Evolutionary conservation across 805 yeast genomes (phyloP), one percentile per base, ranked within the genome.

Genomic region (Kockiozyma suomiensis): DNA sequence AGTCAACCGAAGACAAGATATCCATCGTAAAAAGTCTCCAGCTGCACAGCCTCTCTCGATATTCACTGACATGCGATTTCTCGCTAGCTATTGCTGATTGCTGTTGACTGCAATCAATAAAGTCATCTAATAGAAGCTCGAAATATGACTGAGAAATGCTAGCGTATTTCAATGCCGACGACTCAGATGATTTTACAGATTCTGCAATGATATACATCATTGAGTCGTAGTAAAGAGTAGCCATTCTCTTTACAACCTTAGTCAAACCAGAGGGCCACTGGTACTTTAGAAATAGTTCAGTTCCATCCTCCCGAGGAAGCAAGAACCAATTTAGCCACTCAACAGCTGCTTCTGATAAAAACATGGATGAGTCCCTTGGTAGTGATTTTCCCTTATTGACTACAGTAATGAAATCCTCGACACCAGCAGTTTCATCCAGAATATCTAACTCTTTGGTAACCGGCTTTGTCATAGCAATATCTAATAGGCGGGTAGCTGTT

Each of bases 111-210:
- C 48, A 37, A 17, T 50, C 61, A 17, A 64, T 50, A 38, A 42
- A 63, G 37, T 62, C 66, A 45, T 66, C 65, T n/a, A 66, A 30
- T 13, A 61, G 56, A 10, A 66, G 42, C 40, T 66, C 69, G 19
- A 58, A 64, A 19, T 60, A 43, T 3, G 69, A 52, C 41, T 66
- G 63, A 7, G 63, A 50, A 21, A 61, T 25, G 21, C 42, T 17
- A 4, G 56, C 52, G 28, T 41, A 41, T 13, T 23, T 38, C n/a
- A 21, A 3, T 5, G 21, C 12, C 4, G 8, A 19, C 10, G 32
- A 10, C 7, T 30, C 40, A 19, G 26, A 45, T n/a, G 25, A 8
- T 33, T 59, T 60, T 8, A 46, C 15, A 7, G 42, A 13, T 4
- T 56, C 54, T 13, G 46, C 23, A 19, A 61, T 55, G 15, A 26